phyloP scores from a whole-genome alignment of 2,329 filamentous ascomycete species.

The Didymella glomerata region DNA sequence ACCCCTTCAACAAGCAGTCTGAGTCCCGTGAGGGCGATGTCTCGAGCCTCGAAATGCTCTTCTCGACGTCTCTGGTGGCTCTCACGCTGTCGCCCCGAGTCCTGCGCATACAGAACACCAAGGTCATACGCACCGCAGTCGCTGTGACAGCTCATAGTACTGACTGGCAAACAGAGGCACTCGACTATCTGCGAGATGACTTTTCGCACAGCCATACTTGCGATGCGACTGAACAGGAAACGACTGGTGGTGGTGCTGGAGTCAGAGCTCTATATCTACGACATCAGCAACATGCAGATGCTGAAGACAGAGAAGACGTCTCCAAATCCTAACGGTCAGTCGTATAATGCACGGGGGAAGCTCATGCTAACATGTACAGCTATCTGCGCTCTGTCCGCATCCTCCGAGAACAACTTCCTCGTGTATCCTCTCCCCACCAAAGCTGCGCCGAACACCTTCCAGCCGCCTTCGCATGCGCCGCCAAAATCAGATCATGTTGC shows the following conservation, averaged over 20 bases:
- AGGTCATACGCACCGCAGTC: conserved; percentile 62
- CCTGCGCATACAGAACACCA: conserved; percentile 96
- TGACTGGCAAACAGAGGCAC: conserved; percentile 60
- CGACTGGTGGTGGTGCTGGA: conserved; percentile 92
- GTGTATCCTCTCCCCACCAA: conserved; percentile 87
- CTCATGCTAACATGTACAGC: conserved; percentile 57
- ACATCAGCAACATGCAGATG: conserved; percentile 98
- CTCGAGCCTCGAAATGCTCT: conserved; percentile 97
- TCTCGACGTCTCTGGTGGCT: conserved; percentile 95
- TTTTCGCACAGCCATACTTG: conserved; percentile 94
- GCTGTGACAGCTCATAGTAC: neutral
- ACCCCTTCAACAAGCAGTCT: conserved; percentile 94
- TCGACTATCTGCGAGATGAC: conserved; percentile 98
- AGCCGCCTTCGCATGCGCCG: conserved; percentile 81
- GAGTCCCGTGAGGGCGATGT: conserved; percentile 95
- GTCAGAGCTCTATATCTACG: conserved; percentile 96
- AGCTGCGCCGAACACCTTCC: conserved; percentile 60
- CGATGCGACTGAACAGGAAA: conserved; percentile 92
- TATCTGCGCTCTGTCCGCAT: conserved; percentile 91
- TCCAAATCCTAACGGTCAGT: conserved; percentile 78
- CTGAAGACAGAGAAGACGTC: conserved; percentile 93
- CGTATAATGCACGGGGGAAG: neutral
- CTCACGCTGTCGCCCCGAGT: conserved; percentile 90
- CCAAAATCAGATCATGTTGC: conserved; percentile 77
- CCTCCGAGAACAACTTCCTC: conserved; percentile 94